These are phyloP conservation scores for Xylaria sp. DNA, from an alignment of 2,329 filamentous ascomycete species.

Conservation along the genomic window DNA sequence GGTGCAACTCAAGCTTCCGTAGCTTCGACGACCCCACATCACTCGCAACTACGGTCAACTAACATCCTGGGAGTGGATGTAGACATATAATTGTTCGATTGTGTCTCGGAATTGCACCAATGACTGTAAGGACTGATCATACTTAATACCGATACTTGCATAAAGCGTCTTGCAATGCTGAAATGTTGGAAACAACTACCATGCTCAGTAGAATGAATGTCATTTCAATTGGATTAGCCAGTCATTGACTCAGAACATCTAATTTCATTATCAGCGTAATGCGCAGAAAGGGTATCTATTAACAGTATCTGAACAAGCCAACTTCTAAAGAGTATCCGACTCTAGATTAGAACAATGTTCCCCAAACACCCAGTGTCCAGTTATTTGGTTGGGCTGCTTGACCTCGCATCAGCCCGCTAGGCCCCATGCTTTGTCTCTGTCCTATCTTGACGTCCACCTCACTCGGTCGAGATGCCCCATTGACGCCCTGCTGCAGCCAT, in stretches of 20 bases:
- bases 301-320: conserved; percentile 7
- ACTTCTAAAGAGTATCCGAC: not conserved
- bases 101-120: too few relatives aligned
- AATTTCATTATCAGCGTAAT: conserved; percentile 16
- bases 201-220: not conserved
- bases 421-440: conserved; percentile 69
- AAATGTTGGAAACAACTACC: not conserved
- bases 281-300: conserved; percentile 24
- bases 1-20: not conserved
- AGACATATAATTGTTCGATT: too few relatives aligned
- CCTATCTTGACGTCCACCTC: conserved; percentile 63
- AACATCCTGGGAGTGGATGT: too few relatives aligned
- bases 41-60: too few relatives aligned
- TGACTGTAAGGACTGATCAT: too few relatives aligned
- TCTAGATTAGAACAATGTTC: conserved; percentile 47
- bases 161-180: too few relatives aligned
- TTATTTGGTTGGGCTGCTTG: conserved; percentile 49
- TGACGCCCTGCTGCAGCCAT: conserved; percentile 70
- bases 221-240: too few relatives aligned
- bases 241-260: not conserved
- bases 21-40: not conserved
- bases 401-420: conserved; percentile 55
- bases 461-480: conserved; percentile 63
- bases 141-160: too few relatives aligned
- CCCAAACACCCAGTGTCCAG: conserved; percentile 70